Conservation (phyloP, 805 yeast species). For the Yamadazyma philogaea region DNA sequence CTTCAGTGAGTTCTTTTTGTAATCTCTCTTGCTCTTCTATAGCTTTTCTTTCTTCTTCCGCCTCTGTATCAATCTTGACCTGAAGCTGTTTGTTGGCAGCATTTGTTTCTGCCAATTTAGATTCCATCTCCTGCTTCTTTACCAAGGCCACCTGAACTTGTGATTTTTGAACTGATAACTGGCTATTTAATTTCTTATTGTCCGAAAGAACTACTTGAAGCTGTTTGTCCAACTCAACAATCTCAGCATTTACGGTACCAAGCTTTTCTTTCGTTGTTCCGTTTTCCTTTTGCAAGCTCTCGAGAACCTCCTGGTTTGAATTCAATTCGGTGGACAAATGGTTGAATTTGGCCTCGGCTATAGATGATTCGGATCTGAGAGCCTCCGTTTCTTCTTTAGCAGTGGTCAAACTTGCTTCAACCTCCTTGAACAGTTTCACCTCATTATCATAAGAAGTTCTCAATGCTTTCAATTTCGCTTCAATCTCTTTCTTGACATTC, state of each 20-base stretch:
- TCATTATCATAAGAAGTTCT: slow-evolving; percentile 75
- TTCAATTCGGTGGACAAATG: slow-evolving; percentile 64
- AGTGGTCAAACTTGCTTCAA: slow-evolving; percentile 57
- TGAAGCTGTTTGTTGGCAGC: slow-evolving; percentile 21
- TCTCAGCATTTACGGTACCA: slow-evolving; percentile 63
- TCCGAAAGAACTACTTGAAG: slow-evolving; percentile 52
- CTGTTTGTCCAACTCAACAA: slow-evolving; percentile 55
- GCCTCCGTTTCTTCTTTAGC: slow-evolving; percentile 67
- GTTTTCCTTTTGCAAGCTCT: slow-evolving; percentile 67
- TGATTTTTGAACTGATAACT: slow-evolving; percentile 61
- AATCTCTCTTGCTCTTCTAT: slow-evolving; percentile 17
- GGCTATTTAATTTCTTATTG: slow-evolving; percentile 58
- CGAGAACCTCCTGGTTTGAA: slow-evolving; percentile 56
- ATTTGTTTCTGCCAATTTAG: slow-evolving; percentile 26
- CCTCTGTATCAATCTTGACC: slow-evolving; percentile 20
- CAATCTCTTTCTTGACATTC: slow-evolving; percentile 66
- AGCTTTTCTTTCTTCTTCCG: slow-evolving; percentile 15
- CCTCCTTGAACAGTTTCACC: slow-evolving; percentile 68
- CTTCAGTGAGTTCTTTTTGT: slow-evolving; percentile 10
- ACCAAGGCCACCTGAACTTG: slow-evolving; percentile 66
- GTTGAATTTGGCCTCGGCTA: slow-evolving; percentile 76
- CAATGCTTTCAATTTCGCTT: slow-evolving; percentile 62
- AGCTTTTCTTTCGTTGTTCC: slow-evolving; percentile 64
- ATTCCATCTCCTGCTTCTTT: slow-evolving; percentile 39
- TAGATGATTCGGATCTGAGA: slow-evolving; percentile 66